Conservation (phyloP, 495 filamentous ascomycete species). For the Parathielavia appendiculata region DNA sequence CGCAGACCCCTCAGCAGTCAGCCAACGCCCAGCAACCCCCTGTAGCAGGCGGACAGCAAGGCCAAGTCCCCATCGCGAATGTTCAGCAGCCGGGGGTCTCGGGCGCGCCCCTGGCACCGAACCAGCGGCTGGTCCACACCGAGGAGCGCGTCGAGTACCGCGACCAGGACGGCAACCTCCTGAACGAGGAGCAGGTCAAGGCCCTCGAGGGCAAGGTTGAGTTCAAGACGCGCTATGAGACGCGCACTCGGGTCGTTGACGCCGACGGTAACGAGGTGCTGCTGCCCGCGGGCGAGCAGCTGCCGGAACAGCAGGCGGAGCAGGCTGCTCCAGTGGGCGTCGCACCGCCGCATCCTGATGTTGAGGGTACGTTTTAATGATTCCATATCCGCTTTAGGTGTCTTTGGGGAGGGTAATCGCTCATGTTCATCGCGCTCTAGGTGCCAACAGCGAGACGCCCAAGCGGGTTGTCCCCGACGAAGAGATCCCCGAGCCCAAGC, state of each 20-base stretch:
- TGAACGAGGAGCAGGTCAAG: constrained; percentile 77
- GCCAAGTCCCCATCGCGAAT: constrained; percentile 23
- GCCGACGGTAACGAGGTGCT: constrained; percentile 63
- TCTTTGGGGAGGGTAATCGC: background rate
- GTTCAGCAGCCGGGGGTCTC: constrained; percentile 32
- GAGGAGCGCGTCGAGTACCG: constrained; percentile 92
- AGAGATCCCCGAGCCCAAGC: constrained; percentile 46
- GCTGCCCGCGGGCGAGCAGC: constrained; percentile 33
- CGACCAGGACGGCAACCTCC: constrained; percentile 85
- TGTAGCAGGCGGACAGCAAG: constrained; percentile 16
- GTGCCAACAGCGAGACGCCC: constrained; percentile 28
- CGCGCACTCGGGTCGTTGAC: constrained; percentile 78
- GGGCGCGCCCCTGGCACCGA: constrained; percentile 38
- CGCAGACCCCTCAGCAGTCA: constrained; percentile 31
- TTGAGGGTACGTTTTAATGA: constrained; percentile 50
- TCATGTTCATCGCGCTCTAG: constrained; percentile 6
- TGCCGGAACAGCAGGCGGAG: constrained; percentile 8
- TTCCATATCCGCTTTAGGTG: constrained; percentile 22
- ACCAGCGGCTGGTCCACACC: constrained; percentile 54
- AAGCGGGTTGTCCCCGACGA: constrained; percentile 35
- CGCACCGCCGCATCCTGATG: constrained; percentile 80
- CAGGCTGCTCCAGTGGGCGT: constrained; percentile 32
- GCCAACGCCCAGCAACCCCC: constrained; percentile 23
- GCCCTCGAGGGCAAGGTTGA: constrained; percentile 84
- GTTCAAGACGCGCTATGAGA: constrained; percentile 92